phyloP scores from a whole-genome alignment of 352 stramenopile genomes.

The Pythium apleroticum region DNA sequence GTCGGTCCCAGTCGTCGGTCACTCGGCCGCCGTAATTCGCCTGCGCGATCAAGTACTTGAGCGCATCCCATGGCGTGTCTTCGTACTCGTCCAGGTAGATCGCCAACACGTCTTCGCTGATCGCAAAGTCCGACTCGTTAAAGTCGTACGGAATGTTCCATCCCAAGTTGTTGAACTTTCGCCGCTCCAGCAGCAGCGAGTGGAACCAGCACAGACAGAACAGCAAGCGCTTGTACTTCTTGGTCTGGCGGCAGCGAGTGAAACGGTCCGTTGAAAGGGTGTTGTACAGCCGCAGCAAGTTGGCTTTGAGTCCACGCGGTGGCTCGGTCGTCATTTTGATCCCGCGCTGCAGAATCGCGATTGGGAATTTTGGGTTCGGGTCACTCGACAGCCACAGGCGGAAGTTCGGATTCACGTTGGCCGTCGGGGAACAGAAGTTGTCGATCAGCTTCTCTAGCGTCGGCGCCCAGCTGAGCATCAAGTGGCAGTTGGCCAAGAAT shows the following conservation, averaged over 20 bases:
- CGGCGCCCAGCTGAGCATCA: slow-evolving; percentile 95
- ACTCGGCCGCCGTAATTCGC: slow-evolving; percentile 96
- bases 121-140: slow-evolving; percentile 96
- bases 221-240: slow-evolving; percentile 92
- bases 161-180: slow-evolving; percentile 96
- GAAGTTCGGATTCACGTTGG: slow-evolving; percentile 86
- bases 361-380: slow-evolving; percentile 94
- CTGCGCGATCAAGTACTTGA: slow-evolving; percentile 96
- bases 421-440: slow-evolving; percentile 65
- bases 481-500: slow-evolving; percentile 95
- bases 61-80: slow-evolving; percentile 91
- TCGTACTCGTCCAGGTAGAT: slow-evolving; percentile 95
- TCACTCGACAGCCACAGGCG: slow-evolving; percentile 93
- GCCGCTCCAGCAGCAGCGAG: slow-evolving; percentile 91
- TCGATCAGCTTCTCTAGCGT: slow-evolving; percentile 95
- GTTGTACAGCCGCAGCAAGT: slow-evolving; percentile 94
- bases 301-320: slow-evolving; percentile 90
- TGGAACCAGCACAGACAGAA: slow-evolving; percentile 97
- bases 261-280: slow-evolving; percentile 90
- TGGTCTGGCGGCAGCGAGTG: slow-evolving; percentile 69
- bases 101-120: slow-evolving; percentile 94
- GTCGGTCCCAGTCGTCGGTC: slow-evolving; percentile 95
- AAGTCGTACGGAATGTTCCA: slow-evolving; percentile 99
- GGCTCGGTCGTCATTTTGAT: slow-evolving; percentile 98
- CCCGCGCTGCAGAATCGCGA: slow-evolving; percentile 92